phyloP scores from a whole-genome alignment of 768 basidiomycete species.

The Tubosaeta brunneosetosa region DNA sequence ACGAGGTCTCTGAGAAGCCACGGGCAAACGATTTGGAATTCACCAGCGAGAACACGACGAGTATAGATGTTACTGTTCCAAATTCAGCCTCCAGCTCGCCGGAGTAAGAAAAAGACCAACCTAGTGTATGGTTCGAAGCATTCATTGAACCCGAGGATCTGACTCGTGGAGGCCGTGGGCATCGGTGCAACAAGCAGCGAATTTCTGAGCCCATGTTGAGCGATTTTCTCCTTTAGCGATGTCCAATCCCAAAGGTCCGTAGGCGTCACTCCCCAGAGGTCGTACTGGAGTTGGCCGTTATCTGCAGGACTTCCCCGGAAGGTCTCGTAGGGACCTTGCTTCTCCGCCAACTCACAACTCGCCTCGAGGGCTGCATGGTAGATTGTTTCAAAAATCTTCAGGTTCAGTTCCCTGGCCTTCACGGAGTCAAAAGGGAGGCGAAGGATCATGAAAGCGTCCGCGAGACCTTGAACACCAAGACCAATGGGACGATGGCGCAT shows the following conservation, averaged over 20 bases:
- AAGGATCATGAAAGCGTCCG: conserved; percentile 96
- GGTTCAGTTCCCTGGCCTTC: conserved; percentile 82
- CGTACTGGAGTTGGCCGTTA: conserved; percentile 86
- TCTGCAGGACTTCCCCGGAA: conserved; percentile 90
- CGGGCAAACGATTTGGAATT: conserved; percentile 99
- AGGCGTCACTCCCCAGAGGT: conserved; percentile 92
- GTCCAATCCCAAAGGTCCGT: conserved; percentile 94
- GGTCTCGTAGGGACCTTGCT: conserved; percentile 80
- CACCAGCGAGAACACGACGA: conserved; percentile 97
- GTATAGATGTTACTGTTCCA: conserved; percentile 91
- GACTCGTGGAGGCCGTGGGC: conserved; percentile 98
- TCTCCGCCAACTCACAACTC: conserved; percentile 79
- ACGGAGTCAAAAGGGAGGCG: conserved; percentile 93
- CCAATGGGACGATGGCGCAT: conserved; percentile 97
- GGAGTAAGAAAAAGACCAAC: conserved; percentile 34
- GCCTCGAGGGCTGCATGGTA: conserved; percentile 94
- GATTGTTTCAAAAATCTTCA: conserved; percentile 98
- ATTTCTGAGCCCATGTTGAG: conserved; percentile 77
- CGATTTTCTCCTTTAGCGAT: conserved; percentile 80
- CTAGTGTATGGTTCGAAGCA: conserved; percentile 99
- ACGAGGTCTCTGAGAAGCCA: conserved; percentile 99
- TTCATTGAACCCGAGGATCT: conserved; percentile 97
- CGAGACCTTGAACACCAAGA: conserved; percentile 95
- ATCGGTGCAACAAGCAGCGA: conserved; percentile 92
- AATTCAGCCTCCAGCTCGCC: conserved; percentile 5